Base-by-base conservation (phyloP, 257 asterid genomes). In the Perilla frutescens region DNA sequence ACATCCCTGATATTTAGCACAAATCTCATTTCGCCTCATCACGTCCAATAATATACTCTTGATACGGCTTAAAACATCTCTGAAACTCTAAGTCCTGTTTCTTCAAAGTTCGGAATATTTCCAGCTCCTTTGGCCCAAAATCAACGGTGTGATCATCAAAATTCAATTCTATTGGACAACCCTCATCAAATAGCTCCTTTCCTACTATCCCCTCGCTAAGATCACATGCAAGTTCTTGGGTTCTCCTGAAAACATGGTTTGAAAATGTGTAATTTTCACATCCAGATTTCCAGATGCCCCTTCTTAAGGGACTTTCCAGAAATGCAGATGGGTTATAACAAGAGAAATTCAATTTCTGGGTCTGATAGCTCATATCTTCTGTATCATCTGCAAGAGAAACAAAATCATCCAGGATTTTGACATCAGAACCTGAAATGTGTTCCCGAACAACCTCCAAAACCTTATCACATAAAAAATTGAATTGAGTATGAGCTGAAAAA, bases 361-460 rank as follows among this genome's bases (percentile, higher is more conserved):
- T 65, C 59, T 7, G 60, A 31, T 43, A 44, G 61, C 58, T 70
- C 37, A 73, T 67, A 61, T 77, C 63, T 29, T 88, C 90, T 20
- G 72, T 75, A 77, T 86, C 92, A 79, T 84, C 90, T 20, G 83
- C 88, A 40, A 90, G 93, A 63, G 93, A 87, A 74, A 90, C 82
- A 45, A 51, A 66, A 71, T 77, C 73, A 54, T 78, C 82, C 60
- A 37, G 76, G 55, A 64, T 59, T 72, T 76, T 70, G 54, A 75
- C 44, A 55, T 72, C 81, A 58, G 81, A 67, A 45, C 77, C 55
- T 4, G 68, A 66, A 60, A 76, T 62, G 9, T 81, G 58, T 76
- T 84, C 84, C 77, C 49, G 40, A 36, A 86, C 92, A 39, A 29
- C 83, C 75, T 86, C 84, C 75, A 73, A 60, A 36, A 86, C 86